phyloP scores from a whole-genome alignment of 305 asterid species.

The Ilex paraguariensis region DNA sequence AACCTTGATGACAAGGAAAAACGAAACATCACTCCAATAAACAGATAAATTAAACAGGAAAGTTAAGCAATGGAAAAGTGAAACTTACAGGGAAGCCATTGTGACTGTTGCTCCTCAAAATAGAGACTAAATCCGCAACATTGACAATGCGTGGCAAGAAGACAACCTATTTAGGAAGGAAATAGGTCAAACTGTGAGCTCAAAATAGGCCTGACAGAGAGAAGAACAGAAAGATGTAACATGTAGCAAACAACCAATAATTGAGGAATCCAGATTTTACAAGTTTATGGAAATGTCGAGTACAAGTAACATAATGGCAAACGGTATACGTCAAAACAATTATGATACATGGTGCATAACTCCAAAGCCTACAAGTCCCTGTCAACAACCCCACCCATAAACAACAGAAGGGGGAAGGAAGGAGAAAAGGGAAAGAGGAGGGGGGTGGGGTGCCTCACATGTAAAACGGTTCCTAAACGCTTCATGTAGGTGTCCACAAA shows the following conservation, averaged over 20 bases:
- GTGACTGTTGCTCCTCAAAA: constrained; percentile 84
- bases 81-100: constrained; percentile 93
- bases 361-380: no score
- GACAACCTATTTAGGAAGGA: constrained; percentile 53
- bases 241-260: not conserved
- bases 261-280: not conserved
- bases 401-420: no score
- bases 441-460: not conserved
- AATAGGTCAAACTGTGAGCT: constrained; percentile 12
- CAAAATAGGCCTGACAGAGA: constrained; percentile 11
- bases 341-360: no score
- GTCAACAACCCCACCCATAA: no score
- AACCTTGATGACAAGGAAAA: constrained; percentile 44
- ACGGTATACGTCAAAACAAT: no score
- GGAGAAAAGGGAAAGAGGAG: no score
- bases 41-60: constrained; percentile 11
- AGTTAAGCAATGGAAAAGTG: constrained; percentile 11
- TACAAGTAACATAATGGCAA: no score
- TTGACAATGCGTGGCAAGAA: constrained; percentile 88
- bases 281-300: not conserved
- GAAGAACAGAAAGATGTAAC: not conserved
- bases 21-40: constrained; percentile 12
- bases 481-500: not conserved
- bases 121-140: constrained; percentile 78
- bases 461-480: not conserved